Evolutionary conservation across 2,329 filamentous ascomycete species (phyloP), one percentile per base, ranked within the genome.

Genomic region (Alternaria arborescens): DNA sequence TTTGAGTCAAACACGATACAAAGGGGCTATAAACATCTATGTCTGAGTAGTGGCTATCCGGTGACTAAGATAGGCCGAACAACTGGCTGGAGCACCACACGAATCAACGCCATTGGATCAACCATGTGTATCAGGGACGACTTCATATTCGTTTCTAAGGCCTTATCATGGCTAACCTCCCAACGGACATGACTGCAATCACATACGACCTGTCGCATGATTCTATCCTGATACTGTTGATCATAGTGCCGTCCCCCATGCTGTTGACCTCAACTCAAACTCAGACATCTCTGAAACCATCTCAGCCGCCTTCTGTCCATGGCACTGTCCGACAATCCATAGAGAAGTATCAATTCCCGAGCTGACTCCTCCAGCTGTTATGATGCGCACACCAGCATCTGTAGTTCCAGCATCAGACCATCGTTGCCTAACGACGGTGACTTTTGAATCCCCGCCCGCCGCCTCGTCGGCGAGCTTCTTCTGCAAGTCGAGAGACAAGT

Each of bases 291-390:
- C 70, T 2, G 67, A 68, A 12, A 61, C 65, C 48, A 58, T 72
- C 14, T 71, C 64, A 28, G 72, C 72, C 14, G 38, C 36, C 59
- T 74, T 53, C 55, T 72, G 69, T 12, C 76, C 75, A 14, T 47
- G 65, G 14, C 75, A 46, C 46, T 67, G 48, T 28, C 73, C 74
- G 10, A 73, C 63, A 56, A 77, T 62, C 56, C 62, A 74, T 20
- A 78, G 57, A 47, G 66, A 73, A 12, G 72, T 69, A 60, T 78
- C 75, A 26, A 78, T 71, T 3, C 76, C 75, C 10, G 67, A 73
- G 20, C 55, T 77, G 10, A 78, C 75, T n/a, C 75, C 75, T 0
- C 71, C 76, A 1, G 74, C 75, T 38, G 67, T 77, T n/a, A 78
- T 63, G 48, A 77, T 78, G 48, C 72, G 62, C 3, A 76, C 72